A percentile compares a stretch with the other conserved stretches of the same genome.
phyloP scores from a whole-genome alignment of 495 filamentous ascomycete species.

The Podospora pseudopauciseta region DNA sequence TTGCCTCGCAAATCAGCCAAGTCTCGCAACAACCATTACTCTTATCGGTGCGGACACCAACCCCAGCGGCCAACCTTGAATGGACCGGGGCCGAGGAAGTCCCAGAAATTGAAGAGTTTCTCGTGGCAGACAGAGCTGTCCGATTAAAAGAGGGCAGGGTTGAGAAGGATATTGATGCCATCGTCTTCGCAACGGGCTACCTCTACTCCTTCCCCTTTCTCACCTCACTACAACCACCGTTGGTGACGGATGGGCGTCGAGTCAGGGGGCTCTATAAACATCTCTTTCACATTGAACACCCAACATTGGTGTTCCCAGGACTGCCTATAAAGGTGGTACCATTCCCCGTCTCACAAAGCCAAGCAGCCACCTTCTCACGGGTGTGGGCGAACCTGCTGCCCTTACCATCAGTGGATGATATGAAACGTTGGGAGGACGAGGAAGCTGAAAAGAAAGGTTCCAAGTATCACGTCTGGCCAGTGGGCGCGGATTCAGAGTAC shows the following conservation, averaged over 20 bases:
- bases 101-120: slow-evolving; percentile 40
- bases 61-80: slow-evolving; percentile 28
- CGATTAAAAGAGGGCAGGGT: slow-evolving; percentile 41
- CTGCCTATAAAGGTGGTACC: slow-evolving; percentile 78
- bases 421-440: slow-evolving; percentile 57
- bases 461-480: slow-evolving; percentile 61
- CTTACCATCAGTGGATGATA: slow-evolving; percentile 58
- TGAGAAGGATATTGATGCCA: slow-evolving; percentile 59
- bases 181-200: slow-evolving; percentile 75
- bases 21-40: slow-evolving; percentile 43
- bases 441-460: slow-evolving; percentile 30
- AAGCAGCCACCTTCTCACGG: slow-evolving; percentile 71
- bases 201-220: slow-evolving; percentile 71
- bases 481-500: slow-evolving; percentile 65
- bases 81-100: slow-evolving; percentile 38
- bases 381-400: slow-evolving; percentile 65
- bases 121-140: slow-evolving; percentile 35
- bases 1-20: slow-evolving; percentile 66
- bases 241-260: slow-evolving; percentile 65
- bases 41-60: slow-evolving; percentile 39
- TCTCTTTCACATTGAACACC: slow-evolving; percentile 68
- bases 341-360: slow-evolving; percentile 75
- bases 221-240: slow-evolving; percentile 48
- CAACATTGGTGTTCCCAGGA: slow-evolving; percentile 74
- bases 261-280: slow-evolving; percentile 70